phyloP scores from a whole-genome alignment of 208 protist species.

The Histomonas meleagridis region DNA sequence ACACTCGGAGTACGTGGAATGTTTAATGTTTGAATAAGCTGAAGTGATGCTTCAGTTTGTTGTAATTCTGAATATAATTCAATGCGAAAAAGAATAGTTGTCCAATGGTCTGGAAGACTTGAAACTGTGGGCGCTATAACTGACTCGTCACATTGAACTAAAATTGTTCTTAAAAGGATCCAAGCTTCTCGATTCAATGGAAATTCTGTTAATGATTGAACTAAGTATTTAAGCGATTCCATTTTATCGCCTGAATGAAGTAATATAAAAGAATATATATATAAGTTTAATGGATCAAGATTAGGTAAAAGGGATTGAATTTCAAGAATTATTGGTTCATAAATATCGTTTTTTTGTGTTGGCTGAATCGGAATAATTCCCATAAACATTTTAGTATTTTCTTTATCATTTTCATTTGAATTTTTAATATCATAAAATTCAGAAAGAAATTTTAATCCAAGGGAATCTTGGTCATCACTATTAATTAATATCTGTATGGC shows the following conservation, averaged over 20 bases:
- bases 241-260: too few species aligned
- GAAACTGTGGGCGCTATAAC: neutral
- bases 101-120: neutral
- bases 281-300: conserved; percentile 10
- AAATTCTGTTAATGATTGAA: neutral
- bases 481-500: neutral
- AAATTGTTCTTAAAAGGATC: neutral
- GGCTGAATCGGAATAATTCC: neutral
- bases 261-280: neutral
- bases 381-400: neutral
- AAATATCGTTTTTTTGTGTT: neutral
- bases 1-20: too few species aligned
- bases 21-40: neutral
- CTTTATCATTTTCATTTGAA: neutral
- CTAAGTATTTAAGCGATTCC: neutral
- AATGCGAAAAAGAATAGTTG: neutral
- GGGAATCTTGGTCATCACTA: neutral
- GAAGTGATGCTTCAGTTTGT: neutral
- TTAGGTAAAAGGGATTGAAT: neutral
- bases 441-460: neutral
- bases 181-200: neutral
- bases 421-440: neutral
- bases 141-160: neutral
- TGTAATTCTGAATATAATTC: neutral
- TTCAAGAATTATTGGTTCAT: neutral